Percentiles rank a stretch among this genome's conserved stretches.
Conservation (phyloP, 2,329 filamentous ascomycete species). For the Paraconiothyrium sp. region DNA sequence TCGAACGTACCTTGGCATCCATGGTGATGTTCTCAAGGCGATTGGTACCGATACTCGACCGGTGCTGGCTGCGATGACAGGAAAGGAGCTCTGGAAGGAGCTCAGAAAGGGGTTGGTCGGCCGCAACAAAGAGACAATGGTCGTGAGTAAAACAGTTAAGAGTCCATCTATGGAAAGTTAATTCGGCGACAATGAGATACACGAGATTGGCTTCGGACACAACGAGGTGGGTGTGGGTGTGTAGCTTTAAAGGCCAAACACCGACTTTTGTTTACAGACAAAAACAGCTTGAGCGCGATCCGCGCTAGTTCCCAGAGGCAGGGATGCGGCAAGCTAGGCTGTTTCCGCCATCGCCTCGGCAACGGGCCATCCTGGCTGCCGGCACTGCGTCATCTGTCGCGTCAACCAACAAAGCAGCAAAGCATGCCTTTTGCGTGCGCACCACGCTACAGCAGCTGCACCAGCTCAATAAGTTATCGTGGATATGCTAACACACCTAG, state of each 20-base stretch:
- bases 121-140: constrained; percentile 46
- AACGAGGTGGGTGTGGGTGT: constrained; percentile 29
- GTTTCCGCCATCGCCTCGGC: constrained; percentile 6
- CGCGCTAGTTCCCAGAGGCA: background rate
- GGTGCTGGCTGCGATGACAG: constrained; percentile 31
- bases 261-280: constrained; percentile 6
- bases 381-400: constrained; percentile 9
- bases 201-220: constrained; percentile 38
- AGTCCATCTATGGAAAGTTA: constrained; percentile 43
- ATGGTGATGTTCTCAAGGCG: constrained; percentile 42
- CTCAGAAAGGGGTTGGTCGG: constrained; percentile 39
- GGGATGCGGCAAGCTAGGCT: constrained; percentile 2
- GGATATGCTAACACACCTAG: too few relatives aligned
- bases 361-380: constrained; percentile 2
- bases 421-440: constrained; percentile 2
- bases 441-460: background rate
- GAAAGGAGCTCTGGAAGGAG: constrained; percentile 28
- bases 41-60: constrained; percentile 29
- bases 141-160: constrained; percentile 47
- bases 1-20: constrained; percentile 56
- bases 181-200: constrained; percentile 52
- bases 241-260: constrained; percentile 16
- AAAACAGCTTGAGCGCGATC: constrained; percentile 1
- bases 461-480: background rate
- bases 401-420: background rate